Conservation (phyloP, 2,329 filamentous ascomycete species). For the Aphanoascus verrucosus region DNA sequence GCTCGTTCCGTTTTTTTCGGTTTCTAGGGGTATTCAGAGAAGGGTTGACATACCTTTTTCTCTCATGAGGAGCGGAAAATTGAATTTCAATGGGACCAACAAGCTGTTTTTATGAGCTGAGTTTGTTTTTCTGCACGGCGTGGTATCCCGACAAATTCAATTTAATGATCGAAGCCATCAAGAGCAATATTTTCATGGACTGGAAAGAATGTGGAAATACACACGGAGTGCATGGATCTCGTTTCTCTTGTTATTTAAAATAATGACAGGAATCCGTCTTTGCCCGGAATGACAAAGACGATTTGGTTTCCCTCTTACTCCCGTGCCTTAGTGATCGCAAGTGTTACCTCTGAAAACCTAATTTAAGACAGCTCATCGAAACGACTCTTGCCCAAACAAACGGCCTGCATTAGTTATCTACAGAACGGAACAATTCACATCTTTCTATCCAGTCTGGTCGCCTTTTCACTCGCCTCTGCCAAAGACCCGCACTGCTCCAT, state of each 20-base stretch:
- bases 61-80: slow-evolving; percentile 8
- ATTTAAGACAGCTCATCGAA: background rate
- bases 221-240: slow-evolving; percentile 8
- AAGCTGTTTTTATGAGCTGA: slow-evolving; percentile 11
- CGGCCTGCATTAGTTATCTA: background rate
- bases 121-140: slow-evolving; percentile 11
- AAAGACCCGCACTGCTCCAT: slow-evolving; percentile 74
- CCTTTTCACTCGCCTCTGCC: slow-evolving; percentile 55
- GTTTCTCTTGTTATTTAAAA: slow-evolving; percentile 6
- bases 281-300: slow-evolving; percentile 9
- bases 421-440: background rate
- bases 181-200: slow-evolving; percentile 8
- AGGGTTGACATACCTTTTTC: slow-evolving; percentile 29
- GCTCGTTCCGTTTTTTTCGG: slow-evolving; percentile 13
- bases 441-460: background rate
- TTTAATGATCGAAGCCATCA: slow-evolving; percentile 9
- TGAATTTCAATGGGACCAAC: slow-evolving; percentile 7
- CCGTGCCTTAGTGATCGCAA: background rate
- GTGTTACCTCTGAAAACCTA: too few species aligned
- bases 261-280: slow-evolving; percentile 9
- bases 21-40: slow-evolving; percentile 29
- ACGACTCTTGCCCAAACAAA: background rate
- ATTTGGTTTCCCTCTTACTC: slow-evolving; percentile 1
- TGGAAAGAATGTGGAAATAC: slow-evolving; percentile 6
- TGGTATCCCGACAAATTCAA: slow-evolving; percentile 6